Evolutionary conservation across 495 filamentous ascomycete species (phyloP).

Genomic region (Talaromyces trachyspermus): DNA sequence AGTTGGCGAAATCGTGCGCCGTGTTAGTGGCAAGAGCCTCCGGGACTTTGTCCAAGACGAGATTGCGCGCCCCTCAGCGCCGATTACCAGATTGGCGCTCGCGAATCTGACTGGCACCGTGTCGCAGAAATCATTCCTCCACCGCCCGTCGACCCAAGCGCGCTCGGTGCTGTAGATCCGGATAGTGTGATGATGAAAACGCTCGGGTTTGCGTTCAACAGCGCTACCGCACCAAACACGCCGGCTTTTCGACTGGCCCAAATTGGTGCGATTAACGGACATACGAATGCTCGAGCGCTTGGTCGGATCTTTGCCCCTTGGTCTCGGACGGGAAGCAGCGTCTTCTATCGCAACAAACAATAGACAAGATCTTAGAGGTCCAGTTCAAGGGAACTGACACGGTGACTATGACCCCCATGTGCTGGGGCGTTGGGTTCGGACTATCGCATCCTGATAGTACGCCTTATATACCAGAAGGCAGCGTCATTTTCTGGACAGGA

Average conservation of each 20-base stretch:
- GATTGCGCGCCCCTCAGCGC: constrained; percentile 15
- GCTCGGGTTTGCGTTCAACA: background rate
- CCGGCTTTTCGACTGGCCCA: constrained; percentile 4
- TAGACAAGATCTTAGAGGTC: constrained; percentile 18
- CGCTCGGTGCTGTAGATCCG: constrained; percentile 1
- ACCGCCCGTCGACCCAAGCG: background rate
- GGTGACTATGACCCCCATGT: constrained; percentile 10
- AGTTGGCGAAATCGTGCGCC: constrained; percentile 18
- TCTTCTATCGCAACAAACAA: constrained; percentile 15
- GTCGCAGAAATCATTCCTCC: constrained; percentile 10
- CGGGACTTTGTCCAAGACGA: constrained; percentile 20
- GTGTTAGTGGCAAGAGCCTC: constrained; percentile 14
- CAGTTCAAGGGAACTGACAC: constrained; percentile 16
- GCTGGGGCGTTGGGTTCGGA: constrained; percentile 19
- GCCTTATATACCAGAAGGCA: constrained; percentile 9
- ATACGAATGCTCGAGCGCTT: constrained; percentile 11
- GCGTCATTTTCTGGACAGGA: constrained; percentile 21
- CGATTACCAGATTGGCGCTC: constrained; percentile 19
- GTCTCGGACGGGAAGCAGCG: constrained; percentile 3
- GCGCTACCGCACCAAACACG: background rate
- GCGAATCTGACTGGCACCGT: constrained; percentile 14
- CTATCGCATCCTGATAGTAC: constrained; percentile 6
- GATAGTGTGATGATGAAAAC: background rate
- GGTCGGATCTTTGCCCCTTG: constrained; percentile 10
- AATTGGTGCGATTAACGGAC: constrained; percentile 12